Percentiles rank a stretch among this genome's conserved stretches.
phyloP scores from a whole-genome alignment of 208 protist genomes.

The Crithidia sp. region DNA sequence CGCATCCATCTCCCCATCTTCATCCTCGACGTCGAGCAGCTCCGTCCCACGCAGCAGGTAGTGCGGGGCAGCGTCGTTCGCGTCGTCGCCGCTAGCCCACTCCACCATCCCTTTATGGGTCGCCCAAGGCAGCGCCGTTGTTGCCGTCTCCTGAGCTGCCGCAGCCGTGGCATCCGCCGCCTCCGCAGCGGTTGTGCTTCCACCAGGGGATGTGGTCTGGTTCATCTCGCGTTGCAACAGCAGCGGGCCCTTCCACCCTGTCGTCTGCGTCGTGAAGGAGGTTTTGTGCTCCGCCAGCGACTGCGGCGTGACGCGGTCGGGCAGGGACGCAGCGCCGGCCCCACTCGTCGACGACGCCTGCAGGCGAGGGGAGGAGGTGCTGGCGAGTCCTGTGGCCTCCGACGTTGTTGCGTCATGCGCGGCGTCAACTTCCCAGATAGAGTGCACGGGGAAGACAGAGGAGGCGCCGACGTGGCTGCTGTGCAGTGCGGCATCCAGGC shows the following conservation, averaged over 20 bases:
- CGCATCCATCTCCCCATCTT: background rate
- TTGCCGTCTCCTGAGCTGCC: background rate
- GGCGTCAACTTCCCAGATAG: conserved; percentile 6
- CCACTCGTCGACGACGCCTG: too few species aligned
- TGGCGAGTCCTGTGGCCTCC: too few species aligned
- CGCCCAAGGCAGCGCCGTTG: conserved; percentile 26
- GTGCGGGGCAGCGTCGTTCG: conserved; percentile 5
- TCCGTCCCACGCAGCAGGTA: conserved; percentile 25
- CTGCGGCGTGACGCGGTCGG: background rate
- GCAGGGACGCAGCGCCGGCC: background rate
- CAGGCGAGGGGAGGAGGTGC: too few species aligned
- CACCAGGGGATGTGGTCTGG: too few species aligned
- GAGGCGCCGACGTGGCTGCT: background rate
- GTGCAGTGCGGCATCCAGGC: too few species aligned
- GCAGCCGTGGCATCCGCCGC: background rate
- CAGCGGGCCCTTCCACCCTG: background rate
- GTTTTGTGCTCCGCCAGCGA: background rate
- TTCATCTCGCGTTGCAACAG: background rate
- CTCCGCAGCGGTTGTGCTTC: background rate
- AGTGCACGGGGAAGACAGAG: conserved; percentile 2
- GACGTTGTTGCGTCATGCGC: background rate
- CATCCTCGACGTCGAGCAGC: conserved; percentile 18
- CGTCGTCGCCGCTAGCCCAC: conserved; percentile 9
- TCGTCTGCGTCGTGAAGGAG: background rate
- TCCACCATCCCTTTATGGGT: background rate